Evolutionary conservation across 768 basidiomycete genomes (phyloP).

Genomic region (Fomitopsis serialis): DNA sequence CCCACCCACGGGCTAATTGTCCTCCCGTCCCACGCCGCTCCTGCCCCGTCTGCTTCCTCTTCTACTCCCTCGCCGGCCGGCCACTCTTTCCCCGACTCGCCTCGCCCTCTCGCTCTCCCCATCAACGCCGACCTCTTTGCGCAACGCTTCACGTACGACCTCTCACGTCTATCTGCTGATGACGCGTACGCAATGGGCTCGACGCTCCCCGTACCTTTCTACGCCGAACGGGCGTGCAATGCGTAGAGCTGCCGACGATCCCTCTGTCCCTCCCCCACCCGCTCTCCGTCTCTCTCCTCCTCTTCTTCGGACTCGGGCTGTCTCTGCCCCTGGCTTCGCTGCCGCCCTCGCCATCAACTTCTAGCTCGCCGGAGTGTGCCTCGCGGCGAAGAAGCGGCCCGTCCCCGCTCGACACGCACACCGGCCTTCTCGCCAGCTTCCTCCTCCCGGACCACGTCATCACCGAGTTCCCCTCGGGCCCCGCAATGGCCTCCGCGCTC

Average conservation of each 20-base stretch:
- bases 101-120: conserved; percentile 43
- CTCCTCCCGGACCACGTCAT: conserved; percentile 47
- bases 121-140: conserved; percentile 45
- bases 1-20: conserved; percentile 58
- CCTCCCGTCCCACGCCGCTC: conserved; percentile 24
- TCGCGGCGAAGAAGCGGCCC: neutral
- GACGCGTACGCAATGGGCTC: neutral
- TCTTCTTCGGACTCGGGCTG: conserved; percentile 49
- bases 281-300: conserved; percentile 47
- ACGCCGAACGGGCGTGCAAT: conserved; percentile 21
- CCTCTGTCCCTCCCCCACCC: conserved; percentile 45
- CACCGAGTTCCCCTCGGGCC: conserved; percentile 57
- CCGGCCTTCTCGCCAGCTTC: conserved; percentile 34
- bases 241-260: conserved; percentile 46
- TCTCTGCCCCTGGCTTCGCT: neutral
- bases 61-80: neutral
- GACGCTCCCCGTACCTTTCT: conserved; percentile 26
- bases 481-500: conserved; percentile 51
- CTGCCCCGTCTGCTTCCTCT: conserved; percentile 20
- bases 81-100: neutral
- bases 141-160: conserved; percentile 30
- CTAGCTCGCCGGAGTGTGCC: neutral
- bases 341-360: neutral
- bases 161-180: conserved; percentile 22
- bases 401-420: neutral